Base-by-base conservation (phyloP, 345 rosid species). In the Gossypioides kirkii region DNA sequence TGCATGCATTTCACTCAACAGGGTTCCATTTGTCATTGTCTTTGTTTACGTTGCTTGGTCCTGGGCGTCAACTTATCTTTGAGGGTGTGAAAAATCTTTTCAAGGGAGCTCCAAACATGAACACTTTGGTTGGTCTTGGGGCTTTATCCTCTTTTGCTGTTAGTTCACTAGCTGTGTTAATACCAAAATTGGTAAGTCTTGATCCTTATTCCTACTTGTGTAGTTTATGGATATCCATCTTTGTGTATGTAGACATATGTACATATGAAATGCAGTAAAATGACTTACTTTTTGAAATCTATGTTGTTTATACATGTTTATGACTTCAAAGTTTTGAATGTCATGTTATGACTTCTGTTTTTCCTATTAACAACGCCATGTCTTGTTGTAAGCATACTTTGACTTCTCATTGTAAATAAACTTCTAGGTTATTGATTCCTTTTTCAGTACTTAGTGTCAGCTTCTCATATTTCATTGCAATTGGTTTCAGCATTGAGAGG, bases 111-210 rank as follows among this genome's bases (percentile, higher is more conserved):
- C 97, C 98, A 71, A 94, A 91, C 82, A 94, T 94, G 98, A 94
- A 91, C 78, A 91, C 97, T 47, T 81, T 94, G 78, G 98, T 94
- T 80, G 97, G 98, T 81, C 94, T 94, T 61, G 97, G 98, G 79
- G 98, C 97, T 25, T 80, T 94, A 80, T 94, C 98, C 61, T 94
- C 98, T 32, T 94, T 94, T 87, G 71, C 85, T 67, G 96, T 91
- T 80, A 94, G 98, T 82, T 78, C 94, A 55, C 80, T 94, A 32
- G 98, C 98, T 81, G 86, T 91, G 73, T 77, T 91, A 72, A 67
- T 94, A 64, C 98, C 98, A 50, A 90, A 82, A 77, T 80, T 88
- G 92, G 98, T 91, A 80, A 81, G 86, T 69, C 43, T 68, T 26
- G 59, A 9, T 68, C 23, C 23, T 26, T 49, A 17, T 50, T 68